phyloP scores from a whole-genome alignment of 78 protist species.

The Pigoraptor vietnamica region DNA sequence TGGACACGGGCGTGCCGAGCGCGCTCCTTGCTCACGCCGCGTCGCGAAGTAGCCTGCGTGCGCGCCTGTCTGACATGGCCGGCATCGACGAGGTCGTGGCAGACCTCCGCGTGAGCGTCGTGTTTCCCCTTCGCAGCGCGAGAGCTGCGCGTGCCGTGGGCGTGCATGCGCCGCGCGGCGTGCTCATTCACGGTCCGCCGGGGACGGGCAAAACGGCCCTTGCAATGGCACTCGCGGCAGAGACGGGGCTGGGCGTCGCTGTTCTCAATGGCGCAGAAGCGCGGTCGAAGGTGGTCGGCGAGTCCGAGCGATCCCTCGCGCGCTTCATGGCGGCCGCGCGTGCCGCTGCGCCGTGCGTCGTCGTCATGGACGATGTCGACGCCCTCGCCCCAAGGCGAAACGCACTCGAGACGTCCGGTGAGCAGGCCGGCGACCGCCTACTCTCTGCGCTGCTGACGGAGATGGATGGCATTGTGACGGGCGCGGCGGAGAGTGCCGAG shows the following conservation, averaged over 20 bases:
- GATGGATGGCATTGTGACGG: constrained; percentile 9
- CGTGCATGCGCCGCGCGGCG: background rate
- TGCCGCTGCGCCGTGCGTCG: background rate
- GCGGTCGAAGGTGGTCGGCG: constrained; percentile 2
- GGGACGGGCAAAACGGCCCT: constrained; percentile 20
- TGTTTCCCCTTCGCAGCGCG: background rate
- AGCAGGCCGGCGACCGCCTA: background rate
- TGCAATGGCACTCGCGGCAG: background rate
- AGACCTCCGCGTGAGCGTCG: background rate
- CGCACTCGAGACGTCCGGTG: background rate
- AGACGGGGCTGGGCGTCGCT: background rate
- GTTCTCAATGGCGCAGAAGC: background rate
- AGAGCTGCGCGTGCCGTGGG: background rate
- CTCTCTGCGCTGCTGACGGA: background rate
- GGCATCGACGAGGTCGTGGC: background rate
- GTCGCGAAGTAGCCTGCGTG: background rate
- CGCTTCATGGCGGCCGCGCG: constrained; percentile 1
- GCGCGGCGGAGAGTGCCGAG: background rate
- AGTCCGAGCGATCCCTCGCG: background rate
- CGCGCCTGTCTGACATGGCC: background rate
- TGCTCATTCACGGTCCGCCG: constrained; percentile 10
- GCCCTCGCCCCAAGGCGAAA: background rate
- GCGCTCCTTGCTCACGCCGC: background rate
- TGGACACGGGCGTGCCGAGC: background rate
- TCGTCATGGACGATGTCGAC: constrained; percentile 2